Conservation (phyloP, 768 basidiomycete genomes). For the Lactarius tabidus region DNA sequence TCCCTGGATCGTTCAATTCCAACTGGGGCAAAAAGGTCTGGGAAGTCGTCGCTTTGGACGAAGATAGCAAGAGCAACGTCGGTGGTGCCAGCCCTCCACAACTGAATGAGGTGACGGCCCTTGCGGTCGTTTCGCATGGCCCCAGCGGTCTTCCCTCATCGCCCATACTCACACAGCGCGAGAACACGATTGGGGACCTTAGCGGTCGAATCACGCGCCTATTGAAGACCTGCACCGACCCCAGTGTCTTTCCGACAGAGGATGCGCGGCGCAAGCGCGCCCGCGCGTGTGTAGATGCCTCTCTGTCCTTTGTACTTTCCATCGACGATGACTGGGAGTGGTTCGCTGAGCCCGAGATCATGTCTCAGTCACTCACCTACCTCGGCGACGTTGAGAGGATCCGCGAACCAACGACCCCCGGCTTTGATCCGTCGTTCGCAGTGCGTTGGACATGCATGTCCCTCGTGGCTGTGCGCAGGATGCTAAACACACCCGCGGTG, state of each 20-base stretch:
- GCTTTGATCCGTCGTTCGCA: slow-evolving; percentile 9
- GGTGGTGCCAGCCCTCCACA: neutral
- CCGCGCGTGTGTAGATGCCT: slow-evolving; percentile 15
- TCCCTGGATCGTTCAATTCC: slow-evolving; percentile 3
- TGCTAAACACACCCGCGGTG: neutral
- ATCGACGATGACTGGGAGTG: slow-evolving; percentile 16
- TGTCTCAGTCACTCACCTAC: slow-evolving; percentile 14
- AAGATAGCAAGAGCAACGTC: neutral
- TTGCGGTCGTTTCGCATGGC: neutral
- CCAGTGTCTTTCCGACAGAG: slow-evolving; percentile 7
- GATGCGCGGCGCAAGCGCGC: slow-evolving; percentile 14
- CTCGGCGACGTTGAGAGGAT: slow-evolving; percentile 11
- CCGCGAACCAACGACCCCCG: neutral
- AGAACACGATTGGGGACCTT: slow-evolving; percentile 11
- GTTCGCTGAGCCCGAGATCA: slow-evolving; percentile 14
- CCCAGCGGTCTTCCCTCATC: neutral
- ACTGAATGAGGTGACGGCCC: neutral
- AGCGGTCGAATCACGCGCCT: slow-evolving; percentile 17
- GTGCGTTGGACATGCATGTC: slow-evolving; percentile 21
- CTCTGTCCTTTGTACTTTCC: slow-evolving; percentile 12
- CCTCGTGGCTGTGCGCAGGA: slow-evolving; percentile 11
- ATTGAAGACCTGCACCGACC: slow-evolving; percentile 14
- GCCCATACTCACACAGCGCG: neutral
- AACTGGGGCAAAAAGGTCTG: slow-evolving; percentile 6
- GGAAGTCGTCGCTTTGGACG: neutral